Evolutionary conservation across 176 grass and related monocot species (phyloP), one percentile per base, ranked within the genome.

Genomic region (Stipa capillata): DNA sequence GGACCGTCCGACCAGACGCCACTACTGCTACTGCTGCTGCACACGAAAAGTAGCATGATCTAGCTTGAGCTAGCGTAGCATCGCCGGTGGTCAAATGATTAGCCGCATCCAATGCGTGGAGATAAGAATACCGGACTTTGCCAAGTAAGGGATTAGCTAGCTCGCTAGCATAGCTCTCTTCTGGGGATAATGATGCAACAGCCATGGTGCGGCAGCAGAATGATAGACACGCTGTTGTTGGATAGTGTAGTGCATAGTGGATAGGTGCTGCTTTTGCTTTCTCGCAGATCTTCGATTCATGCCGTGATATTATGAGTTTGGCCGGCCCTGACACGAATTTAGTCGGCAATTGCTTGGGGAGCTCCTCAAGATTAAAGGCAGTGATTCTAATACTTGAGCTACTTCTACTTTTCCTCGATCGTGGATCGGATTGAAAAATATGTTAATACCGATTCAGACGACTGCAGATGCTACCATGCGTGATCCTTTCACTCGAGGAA

Each of bases 271-370:
- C 64, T 82, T 74, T 77, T 63, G 72, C 79, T 82, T 87, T 77
- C 85, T 6, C 3, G 6, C 24, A 5, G 50, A 86, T 86, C 31
- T 67, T 2, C 27, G 8, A 48, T 35, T 45, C 18, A 7, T 80
- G 80, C 80, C 75, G 61, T 83, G 84, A 87, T 87, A 39, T 7
- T 23, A 0, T 41, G 42, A 74, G 79, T 82, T 87, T 83, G 74
- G n/a, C n/a, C n/a, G n/a, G n/a, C n/a, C n/a, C n/a, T n/a, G n/a
- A n/a, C n/a, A n/a, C n/a, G 11, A 68, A 27, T 16, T 68, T 42
- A 11, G 64, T 16, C 43, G 64, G 21, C 37, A 43, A 67, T 27
- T 43, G 2, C 36, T 15, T 8, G 10, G 10, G 13, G 34, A 37
- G 48, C 50, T 36, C 32, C 29, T 33, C 69, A 8, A 32, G 47